Conservation (phyloP, 805 yeast genomes). For the Ogataea populi-albae region DNA sequence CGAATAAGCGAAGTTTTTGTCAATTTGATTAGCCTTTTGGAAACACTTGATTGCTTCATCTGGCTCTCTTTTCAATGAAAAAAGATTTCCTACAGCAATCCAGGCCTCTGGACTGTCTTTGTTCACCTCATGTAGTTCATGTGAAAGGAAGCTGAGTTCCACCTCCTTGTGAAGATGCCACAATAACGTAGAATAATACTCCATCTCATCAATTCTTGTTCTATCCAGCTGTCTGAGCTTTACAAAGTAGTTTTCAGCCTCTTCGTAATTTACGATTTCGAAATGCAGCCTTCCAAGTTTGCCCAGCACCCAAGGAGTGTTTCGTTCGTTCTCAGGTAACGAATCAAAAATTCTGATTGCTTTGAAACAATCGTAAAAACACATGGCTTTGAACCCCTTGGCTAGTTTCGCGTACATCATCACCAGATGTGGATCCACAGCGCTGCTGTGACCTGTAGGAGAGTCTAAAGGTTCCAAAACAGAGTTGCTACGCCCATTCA, state of each 20-base stretch:
- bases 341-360: slow-evolving; percentile 69
- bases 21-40: slow-evolving; percentile 64
- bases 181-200: slow-evolving; percentile 79
- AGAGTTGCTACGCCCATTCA: slow-evolving; percentile 6
- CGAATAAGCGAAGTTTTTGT: slow-evolving; percentile 73
- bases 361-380: slow-evolving; percentile 70
- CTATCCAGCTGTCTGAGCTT: slow-evolving; percentile 67
- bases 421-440: slow-evolving; percentile 40
- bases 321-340: slow-evolving; percentile 59
- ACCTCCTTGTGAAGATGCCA: slow-evolving; percentile 90
- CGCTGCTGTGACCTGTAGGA: slow-evolving; percentile 6
- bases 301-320: slow-evolving; percentile 83
- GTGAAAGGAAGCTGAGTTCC: slow-evolving; percentile 76
- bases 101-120: slow-evolving; percentile 74
- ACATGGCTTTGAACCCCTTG: slow-evolving; percentile 56
- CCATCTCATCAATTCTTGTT: slow-evolving; percentile 84
- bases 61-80: slow-evolving; percentile 77
- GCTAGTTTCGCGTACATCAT: slow-evolving; percentile 54
- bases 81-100: slow-evolving; percentile 88
- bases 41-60: slow-evolving; percentile 89
- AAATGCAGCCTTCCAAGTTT: slow-evolving; percentile 78
- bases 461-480: slow-evolving; percentile 18
- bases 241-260: slow-evolving; percentile 62
- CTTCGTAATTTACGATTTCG: slow-evolving; percentile 82
- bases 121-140: slow-evolving; percentile 69